phyloP scores from a whole-genome alignment of 2,329 filamentous ascomycete species.

The Neonectria sp. region DNA sequence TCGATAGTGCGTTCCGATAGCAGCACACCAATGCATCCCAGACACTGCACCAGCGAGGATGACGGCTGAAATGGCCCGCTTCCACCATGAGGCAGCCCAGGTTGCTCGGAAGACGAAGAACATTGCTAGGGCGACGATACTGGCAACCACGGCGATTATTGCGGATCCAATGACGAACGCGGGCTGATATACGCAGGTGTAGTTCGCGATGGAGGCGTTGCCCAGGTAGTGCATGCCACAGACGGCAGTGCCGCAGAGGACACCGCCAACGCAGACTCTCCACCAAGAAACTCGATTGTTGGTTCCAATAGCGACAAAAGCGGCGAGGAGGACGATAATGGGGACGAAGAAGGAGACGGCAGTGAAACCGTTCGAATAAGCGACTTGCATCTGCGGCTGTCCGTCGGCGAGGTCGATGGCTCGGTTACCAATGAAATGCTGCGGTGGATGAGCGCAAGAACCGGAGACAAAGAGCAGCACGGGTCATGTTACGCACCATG shows the following conservation, averaged over 20 bases:
- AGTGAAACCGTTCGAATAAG: slow-evolving; percentile 81
- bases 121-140: slow-evolving; percentile 77
- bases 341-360: slow-evolving; percentile 86
- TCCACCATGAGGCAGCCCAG: slow-evolving; percentile 87
- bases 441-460: slow-evolving; percentile 12
- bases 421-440: slow-evolving; percentile 78
- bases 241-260: slow-evolving; percentile 81
- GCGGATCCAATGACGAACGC: slow-evolving; percentile 77
- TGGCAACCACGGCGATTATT: slow-evolving; percentile 80
- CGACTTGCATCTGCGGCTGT: slow-evolving; percentile 75
- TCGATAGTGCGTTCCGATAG: slow-evolving; percentile 78
- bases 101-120: slow-evolving; percentile 84
- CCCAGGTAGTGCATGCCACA: slow-evolving; percentile 92
- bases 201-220: slow-evolving; percentile 87
- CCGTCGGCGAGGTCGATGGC: slow-evolving; percentile 81
- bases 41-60: slow-evolving; percentile 82
- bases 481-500: slow-evolving; percentile 64
- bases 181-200: slow-evolving; percentile 73
- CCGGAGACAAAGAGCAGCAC: background rate
- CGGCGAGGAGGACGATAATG: slow-evolving; percentile 79
- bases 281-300: slow-evolving; percentile 70
- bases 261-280: slow-evolving; percentile 74
- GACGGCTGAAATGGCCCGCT: slow-evolving; percentile 75
- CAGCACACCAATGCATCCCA: slow-evolving; percentile 90
- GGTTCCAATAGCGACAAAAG: slow-evolving; percentile 79